Conservation (phyloP, 2,329 filamentous ascomycete genomes). For the Drechslerella coelobrocha region DNA sequence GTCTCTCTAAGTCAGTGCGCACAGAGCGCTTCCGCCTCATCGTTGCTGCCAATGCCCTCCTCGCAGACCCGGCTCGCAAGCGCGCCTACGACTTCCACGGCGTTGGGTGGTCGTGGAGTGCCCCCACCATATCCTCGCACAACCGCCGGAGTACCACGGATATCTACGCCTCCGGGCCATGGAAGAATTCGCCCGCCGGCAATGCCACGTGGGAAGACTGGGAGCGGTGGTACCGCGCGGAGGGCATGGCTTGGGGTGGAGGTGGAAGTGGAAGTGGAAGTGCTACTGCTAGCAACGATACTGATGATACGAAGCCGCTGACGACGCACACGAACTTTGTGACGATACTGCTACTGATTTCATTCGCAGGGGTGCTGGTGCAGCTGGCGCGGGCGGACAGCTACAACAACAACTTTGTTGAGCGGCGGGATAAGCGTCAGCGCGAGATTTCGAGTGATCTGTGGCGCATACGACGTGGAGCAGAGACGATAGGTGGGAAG, state of each 20-base stretch:
- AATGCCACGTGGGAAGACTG: constrained; percentile 99
- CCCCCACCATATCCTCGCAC: constrained; percentile 72
- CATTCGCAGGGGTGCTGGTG: constrained; percentile 47
- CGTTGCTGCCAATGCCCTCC: constrained; percentile 83
- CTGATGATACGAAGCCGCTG: constrained; percentile 58
- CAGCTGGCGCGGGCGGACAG: constrained; percentile 47
- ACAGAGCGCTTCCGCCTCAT: constrained; percentile 91
- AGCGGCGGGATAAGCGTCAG: constrained; percentile 71
- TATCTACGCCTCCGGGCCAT: constrained; percentile 51
- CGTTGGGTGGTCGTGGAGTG: constrained; percentile 74
- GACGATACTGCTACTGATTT: constrained; percentile 66
- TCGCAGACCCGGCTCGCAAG: constrained; percentile 80
- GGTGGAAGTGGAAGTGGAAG: constrained; percentile 11
- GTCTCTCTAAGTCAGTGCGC: constrained; percentile 67
- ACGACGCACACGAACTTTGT: constrained; percentile 64
- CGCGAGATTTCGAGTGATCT: constrained; percentile 71
- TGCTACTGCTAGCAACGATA: constrained; percentile 56
- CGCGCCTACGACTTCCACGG: constrained; percentile 82
- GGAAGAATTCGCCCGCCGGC: constrained; percentile 63
- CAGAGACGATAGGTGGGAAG: constrained; percentile 64
- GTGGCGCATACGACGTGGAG: constrained; percentile 64
- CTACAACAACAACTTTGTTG: constrained; percentile 57
- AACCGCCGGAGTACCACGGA: constrained; percentile 56
- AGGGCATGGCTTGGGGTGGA: constrained; percentile 56
- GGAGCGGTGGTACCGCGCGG: constrained; percentile 76